phyloP scores from a whole-genome alignment of 2,329 filamentous ascomycete species.

The Epichloe scottii region DNA sequence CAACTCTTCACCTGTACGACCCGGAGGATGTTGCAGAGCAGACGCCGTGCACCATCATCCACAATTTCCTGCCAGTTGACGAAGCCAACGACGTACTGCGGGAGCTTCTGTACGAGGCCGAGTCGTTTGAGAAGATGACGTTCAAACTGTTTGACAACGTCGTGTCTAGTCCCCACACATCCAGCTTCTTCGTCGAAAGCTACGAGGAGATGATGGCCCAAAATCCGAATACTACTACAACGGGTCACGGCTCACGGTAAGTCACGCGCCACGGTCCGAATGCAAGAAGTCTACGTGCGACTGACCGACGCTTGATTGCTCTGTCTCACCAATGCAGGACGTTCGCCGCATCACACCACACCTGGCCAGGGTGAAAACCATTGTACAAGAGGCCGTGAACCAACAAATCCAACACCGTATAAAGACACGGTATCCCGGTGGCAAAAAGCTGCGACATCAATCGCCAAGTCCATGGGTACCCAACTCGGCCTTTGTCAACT shows the following conservation, averaged over 20 bases:
- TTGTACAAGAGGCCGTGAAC: conserved; percentile 68
- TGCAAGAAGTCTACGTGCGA: not conserved
- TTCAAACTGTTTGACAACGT: conserved; percentile 86
- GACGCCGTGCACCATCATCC: conserved; percentile 83
- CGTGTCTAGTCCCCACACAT: conserved; percentile 74
- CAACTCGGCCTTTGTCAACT: conserved; percentile 91
- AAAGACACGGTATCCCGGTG: conserved; percentile 49
- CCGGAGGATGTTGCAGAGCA: conserved; percentile 68
- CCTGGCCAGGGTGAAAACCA: conserved; percentile 55
- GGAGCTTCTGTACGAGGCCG: conserved; percentile 64
- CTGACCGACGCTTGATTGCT: not conserved
- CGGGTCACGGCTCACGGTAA: conserved; percentile 54
- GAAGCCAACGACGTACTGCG: conserved; percentile 61
- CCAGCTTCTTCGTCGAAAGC: conserved; percentile 70
- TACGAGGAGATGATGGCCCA: conserved; percentile 56
- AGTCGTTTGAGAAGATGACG: conserved; percentile 54
- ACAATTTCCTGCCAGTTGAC: conserved; percentile 68
- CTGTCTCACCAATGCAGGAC: conserved; percentile 35
- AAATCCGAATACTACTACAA: conserved; percentile 76
- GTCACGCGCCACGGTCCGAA: not conserved
- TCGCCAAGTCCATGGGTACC: conserved; percentile 62
- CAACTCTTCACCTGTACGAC: conserved; percentile 72
- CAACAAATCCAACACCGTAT: conserved; percentile 62
- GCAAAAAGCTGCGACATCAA: conserved; percentile 67
- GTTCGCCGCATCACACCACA: conserved; percentile 65